Conservation (phyloP, 257 asterid species). For the Solanum megistacrolobum region DNA sequence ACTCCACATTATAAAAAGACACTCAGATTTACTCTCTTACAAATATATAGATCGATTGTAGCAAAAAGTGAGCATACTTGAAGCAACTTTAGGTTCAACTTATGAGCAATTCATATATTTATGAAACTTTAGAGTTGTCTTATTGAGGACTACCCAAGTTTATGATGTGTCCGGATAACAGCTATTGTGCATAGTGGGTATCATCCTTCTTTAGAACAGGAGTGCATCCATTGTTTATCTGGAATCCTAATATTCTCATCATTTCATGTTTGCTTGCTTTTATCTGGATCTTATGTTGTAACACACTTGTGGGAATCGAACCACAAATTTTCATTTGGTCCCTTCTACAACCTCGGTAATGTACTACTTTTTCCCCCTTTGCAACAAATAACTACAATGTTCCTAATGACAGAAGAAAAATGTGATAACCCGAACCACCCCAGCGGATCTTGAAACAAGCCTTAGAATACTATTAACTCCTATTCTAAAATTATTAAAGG, state of each 20-base stretch:
- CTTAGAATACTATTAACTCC: not conserved
- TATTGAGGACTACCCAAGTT: not conserved
- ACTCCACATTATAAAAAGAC: not conserved
- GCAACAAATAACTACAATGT: not conserved
- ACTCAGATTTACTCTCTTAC: not conserved
- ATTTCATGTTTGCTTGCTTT: not conserved
- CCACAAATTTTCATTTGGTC: not conserved
- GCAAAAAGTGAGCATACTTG: not conserved
- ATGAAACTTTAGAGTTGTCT: not conserved
- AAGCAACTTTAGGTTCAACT: not conserved
- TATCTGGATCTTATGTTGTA: not conserved
- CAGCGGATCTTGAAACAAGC: not conserved
- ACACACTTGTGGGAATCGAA: not conserved
- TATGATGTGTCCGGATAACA: not conserved
- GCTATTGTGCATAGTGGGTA: not conserved
- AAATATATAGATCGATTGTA: not conserved
- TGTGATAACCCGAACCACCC: not conserved
- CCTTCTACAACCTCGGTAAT: not conserved
- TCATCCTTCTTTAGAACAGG: not conserved
- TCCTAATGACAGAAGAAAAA: not conserved
- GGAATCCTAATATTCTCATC: not conserved
- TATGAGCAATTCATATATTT: not conserved
- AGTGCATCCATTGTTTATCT: not conserved
- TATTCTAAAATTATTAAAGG: not conserved
- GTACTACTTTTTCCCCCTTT: not conserved